phyloP scores from a whole-genome alignment of 805 yeast species.

The Hanseniaspora occidentalis region DNA sequence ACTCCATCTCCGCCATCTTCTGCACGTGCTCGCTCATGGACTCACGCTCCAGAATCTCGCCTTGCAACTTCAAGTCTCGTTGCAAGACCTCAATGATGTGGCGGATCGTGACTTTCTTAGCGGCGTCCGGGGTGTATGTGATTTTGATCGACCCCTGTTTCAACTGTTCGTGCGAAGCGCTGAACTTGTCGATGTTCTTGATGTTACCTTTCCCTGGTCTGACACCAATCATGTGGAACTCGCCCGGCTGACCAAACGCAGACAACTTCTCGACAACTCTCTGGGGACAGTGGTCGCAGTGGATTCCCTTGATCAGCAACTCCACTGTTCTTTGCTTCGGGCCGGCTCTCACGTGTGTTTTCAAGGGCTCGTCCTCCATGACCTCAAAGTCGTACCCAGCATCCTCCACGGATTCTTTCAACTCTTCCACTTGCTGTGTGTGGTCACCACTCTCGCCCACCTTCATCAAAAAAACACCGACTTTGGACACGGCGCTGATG shows the following conservation, averaged over 20 bases:
- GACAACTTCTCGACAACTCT: slow-evolving; percentile 36
- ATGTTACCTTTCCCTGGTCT: background rate
- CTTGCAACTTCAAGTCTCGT: slow-evolving; percentile 31
- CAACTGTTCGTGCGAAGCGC: slow-evolving; percentile 5
- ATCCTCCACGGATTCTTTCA: slow-evolving; percentile 44
- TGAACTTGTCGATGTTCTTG: background rate
- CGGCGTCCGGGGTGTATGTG: slow-evolving; percentile 44
- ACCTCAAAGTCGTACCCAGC: slow-evolving; percentile 50
- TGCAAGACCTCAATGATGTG: slow-evolving; percentile 36
- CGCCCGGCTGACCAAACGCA: slow-evolving; percentile 39
- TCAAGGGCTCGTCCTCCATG: slow-evolving; percentile 30
- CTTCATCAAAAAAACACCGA: slow-evolving; percentile 43
- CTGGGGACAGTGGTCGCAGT: slow-evolving; percentile 57
- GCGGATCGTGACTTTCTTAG: slow-evolving; percentile 35
- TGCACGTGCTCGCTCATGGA: slow-evolving; percentile 54
- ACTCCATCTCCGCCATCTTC: slow-evolving; percentile 36
- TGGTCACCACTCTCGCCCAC: slow-evolving; percentile 14
- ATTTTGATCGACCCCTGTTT: slow-evolving; percentile 51
- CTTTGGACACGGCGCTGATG: slow-evolving; percentile 43
- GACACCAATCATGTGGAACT: background rate
- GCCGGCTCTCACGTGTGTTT: slow-evolving; percentile 32
- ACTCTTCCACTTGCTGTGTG: slow-evolving; percentile 22
- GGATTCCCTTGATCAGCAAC: slow-evolving; percentile 45
- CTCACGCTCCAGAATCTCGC: slow-evolving; percentile 39
- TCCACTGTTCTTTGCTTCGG: slow-evolving; percentile 30